These are phyloP conservation scores for Xanthoconium stramineum DNA, from an alignment of 768 basidiomycete species.

Conservation along the genomic window DNA sequence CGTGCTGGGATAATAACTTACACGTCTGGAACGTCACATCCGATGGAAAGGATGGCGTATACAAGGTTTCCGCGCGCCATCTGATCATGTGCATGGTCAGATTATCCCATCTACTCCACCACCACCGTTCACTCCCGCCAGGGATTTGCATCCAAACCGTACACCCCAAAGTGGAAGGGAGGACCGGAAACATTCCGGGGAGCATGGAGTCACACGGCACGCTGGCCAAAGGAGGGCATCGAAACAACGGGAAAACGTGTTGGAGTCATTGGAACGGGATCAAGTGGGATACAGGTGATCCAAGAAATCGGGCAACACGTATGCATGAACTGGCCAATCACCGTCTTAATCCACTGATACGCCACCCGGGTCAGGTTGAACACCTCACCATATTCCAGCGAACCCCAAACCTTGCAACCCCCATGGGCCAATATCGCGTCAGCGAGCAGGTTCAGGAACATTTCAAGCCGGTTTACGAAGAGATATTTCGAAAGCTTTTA, in stretches of 20 bases:
- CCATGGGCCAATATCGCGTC: constrained; percentile 11
- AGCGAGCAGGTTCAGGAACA: constrained; percentile 9
- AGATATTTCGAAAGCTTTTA: constrained; percentile 1
- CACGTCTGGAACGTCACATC: constrained; percentile 7
- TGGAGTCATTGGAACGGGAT: constrained; percentile 17
- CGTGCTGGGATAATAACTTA: constrained; percentile 9
- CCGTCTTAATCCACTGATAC: background rate
- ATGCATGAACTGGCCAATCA: background rate
- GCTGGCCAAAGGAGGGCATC: constrained; percentile 17
- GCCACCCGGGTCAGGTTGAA: background rate
- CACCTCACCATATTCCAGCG: constrained; percentile 14
- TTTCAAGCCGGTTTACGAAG: constrained; percentile 10
- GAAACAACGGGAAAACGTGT: constrained; percentile 10
- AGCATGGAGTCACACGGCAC: constrained; percentile 6
- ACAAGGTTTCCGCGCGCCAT: constrained; percentile 10
- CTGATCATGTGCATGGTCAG: constrained; percentile 15
- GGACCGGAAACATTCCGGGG: constrained; percentile 11
- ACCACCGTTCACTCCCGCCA: too few species aligned
- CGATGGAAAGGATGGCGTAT: constrained; percentile 6
- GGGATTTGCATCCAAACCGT: too few species aligned
- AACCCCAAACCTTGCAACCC: constrained; percentile 12
- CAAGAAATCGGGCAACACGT: constrained; percentile 16
- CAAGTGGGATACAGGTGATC: constrained; percentile 13
- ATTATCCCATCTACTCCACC: too few species aligned
- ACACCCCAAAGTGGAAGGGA: background rate